A percentile compares a stretch with the other conserved stretches of the same genome.
phyloP scores from a whole-genome alignment of 2,329 filamentous ascomycete species.

The Didymella pomorum region DNA sequence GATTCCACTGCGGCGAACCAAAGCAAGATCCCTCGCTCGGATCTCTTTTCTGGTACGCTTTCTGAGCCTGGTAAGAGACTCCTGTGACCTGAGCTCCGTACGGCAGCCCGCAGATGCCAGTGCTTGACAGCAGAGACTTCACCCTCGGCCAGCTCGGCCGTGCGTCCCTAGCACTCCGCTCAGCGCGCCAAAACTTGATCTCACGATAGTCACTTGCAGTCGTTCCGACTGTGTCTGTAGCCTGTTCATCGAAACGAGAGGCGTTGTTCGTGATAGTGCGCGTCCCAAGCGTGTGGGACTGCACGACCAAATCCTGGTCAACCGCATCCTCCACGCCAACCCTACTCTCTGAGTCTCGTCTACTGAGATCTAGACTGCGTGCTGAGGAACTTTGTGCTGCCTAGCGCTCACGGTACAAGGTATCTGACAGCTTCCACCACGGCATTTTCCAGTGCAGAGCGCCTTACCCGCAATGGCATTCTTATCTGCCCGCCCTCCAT shows the following conservation, averaged over 20 bases:
- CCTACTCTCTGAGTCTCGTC: constrained; percentile 14
- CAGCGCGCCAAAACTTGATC: background rate
- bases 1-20: background rate
- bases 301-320: constrained; percentile 22
- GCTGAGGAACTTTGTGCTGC: constrained; percentile 20
- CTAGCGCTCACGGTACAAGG: constrained; percentile 18
- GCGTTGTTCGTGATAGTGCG: constrained; percentile 14
- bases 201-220: background rate
- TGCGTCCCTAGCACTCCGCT: constrained; percentile 2
- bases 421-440: constrained; percentile 19
- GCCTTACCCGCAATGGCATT: constrained; percentile 24
- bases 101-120: constrained; percentile 1
- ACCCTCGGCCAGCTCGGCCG: background rate
- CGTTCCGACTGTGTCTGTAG: background rate
- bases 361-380: constrained; percentile 22
- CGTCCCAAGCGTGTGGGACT: constrained; percentile 15
- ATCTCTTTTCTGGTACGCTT: constrained; percentile 7
- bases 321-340: constrained; percentile 16
- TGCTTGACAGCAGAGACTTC: constrained; percentile 8
- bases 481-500: constrained; percentile 18
- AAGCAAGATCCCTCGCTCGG: constrained; percentile 8
- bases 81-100: constrained; percentile 15
- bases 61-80: background rate
- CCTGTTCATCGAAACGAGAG: constrained; percentile 4
- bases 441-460: constrained; percentile 16